phyloP scores from a whole-genome alignment of 208 protist genomes.

The Trypanosoma platydactyli region DNA sequence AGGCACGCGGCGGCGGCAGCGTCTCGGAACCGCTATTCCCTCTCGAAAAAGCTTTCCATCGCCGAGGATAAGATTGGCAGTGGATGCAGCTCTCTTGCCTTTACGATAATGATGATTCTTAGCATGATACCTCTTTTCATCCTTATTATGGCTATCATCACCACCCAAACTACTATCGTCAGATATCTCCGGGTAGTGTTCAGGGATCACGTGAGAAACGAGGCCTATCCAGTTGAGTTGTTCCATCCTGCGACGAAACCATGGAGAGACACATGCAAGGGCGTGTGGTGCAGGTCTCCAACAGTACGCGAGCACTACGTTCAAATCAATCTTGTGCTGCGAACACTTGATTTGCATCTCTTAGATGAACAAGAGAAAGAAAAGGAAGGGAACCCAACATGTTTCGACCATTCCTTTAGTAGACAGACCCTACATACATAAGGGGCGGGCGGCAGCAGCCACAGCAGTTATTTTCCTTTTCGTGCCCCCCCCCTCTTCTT shows the following conservation, averaged over 20 bases:
- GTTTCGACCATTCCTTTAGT: neutral
- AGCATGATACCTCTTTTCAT: neutral
- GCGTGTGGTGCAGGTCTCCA: slow-evolving; percentile 22
- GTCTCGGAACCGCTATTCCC: slow-evolving; percentile 1
- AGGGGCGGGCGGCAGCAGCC: neutral
- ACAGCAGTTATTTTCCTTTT: neutral
- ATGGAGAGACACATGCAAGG: slow-evolving; percentile 26
- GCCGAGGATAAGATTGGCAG: neutral
- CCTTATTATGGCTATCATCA: neutral
- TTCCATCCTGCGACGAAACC: slow-evolving; percentile 35
- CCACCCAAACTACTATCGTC: neutral
- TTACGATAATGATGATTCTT: too few relatives aligned
- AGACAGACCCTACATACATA: neutral
- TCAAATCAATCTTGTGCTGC: slow-evolving; percentile 24
- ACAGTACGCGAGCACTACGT: slow-evolving; percentile 29
- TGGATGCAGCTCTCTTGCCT: neutral
- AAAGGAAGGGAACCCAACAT: neutral
- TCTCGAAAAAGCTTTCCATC: slow-evolving; percentile 1
- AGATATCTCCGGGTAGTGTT: slow-evolving; percentile 4
- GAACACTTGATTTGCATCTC: too few relatives aligned
- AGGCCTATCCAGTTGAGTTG: slow-evolving; percentile 28
- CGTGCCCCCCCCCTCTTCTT: neutral
- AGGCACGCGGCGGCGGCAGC: neutral
- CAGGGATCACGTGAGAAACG: slow-evolving; percentile 2
- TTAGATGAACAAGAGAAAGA: neutral